These are phyloP conservation scores for Aspergillus floridensis DNA, from an alignment of 2,329 filamentous ascomycete genomes.

Conservation along the genomic window DNA sequence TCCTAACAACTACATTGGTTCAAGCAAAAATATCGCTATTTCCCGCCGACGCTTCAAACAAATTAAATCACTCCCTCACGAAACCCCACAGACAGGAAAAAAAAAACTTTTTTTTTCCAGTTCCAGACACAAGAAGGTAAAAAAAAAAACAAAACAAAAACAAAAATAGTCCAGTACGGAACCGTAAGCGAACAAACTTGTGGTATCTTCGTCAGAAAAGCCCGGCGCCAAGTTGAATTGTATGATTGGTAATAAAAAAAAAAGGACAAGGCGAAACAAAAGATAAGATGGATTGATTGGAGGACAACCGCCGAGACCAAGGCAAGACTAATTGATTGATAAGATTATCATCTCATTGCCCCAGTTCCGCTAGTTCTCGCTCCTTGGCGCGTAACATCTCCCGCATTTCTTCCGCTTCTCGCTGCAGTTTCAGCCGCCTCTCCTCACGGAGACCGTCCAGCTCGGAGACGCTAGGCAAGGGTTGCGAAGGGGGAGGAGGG, in stretches of 20 bases:
- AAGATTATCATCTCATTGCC: conserved; percentile 20
- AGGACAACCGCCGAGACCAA: background rate
- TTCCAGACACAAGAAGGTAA: conserved; percentile 1
- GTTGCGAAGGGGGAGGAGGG: conserved; percentile 24
- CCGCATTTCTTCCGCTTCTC: conserved; percentile 74
- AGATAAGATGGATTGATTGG: background rate
- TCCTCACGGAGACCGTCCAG: conserved; percentile 58
- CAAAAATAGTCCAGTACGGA: conserved; percentile 13
- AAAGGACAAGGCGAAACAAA: conserved; percentile 2
- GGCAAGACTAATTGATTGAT: background rate
- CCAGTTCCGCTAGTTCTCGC: conserved; percentile 62
- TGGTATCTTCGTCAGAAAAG: conserved; percentile 22
- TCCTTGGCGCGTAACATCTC: conserved; percentile 71
- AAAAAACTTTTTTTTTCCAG: no score
- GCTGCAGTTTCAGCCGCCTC: conserved; percentile 63
- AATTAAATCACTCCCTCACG: background rate
- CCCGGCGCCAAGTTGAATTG: conserved; percentile 16
- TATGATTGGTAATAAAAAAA: conserved; percentile 14
- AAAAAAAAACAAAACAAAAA: conserved; percentile 15
- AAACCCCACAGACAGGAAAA: conserved; percentile 8
- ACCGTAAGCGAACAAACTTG: background rate
- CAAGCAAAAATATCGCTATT: conserved; percentile 11
- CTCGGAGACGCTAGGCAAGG: conserved; percentile 41
- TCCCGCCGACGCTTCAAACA: conserved; percentile 23
- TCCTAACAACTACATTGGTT: background rate